Evolutionary conservation across 1,284 basidiomycete species (phyloP).

Genomic region (Coniferiporia weirii): DNA sequence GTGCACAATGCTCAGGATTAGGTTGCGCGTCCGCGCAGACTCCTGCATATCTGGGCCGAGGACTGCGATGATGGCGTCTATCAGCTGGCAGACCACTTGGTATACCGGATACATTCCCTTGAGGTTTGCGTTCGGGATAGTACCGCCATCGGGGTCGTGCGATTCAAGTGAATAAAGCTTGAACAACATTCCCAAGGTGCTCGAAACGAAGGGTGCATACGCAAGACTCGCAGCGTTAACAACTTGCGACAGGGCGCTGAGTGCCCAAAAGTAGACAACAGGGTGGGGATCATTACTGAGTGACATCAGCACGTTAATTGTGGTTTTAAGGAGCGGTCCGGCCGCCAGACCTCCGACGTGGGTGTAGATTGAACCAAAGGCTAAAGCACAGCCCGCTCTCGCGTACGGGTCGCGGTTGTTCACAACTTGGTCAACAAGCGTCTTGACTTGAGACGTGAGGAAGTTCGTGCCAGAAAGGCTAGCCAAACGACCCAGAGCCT

Average conservation of each 20-base stretch:
- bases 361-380: constrained; percentile 92
- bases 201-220: constrained; percentile 85
- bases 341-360: constrained; percentile 92
- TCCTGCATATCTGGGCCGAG: constrained; percentile 96
- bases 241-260: constrained; percentile 82
- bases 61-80: constrained; percentile 90
- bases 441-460: constrained; percentile 85
- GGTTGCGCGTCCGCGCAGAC: constrained; percentile 70
- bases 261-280: constrained; percentile 90
- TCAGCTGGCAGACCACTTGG: constrained; percentile 86
- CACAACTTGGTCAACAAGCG: constrained; percentile 93
- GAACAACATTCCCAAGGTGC: constrained; percentile 87
- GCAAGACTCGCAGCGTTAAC: constrained; percentile 90
- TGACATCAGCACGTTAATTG: constrained; percentile 94
- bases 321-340: constrained; percentile 92
- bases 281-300: constrained; percentile 96
- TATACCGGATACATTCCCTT: constrained; percentile 90
- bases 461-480: constrained; percentile 83
- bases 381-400: constrained; percentile 89
- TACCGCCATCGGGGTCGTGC: constrained; percentile 93
- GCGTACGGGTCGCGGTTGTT: constrained; percentile 92
- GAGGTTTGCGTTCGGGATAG: constrained; percentile 77
- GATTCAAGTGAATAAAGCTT: constrained; percentile 89
- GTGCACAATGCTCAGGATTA: constrained; percentile 82
- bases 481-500: constrained; percentile 85